Percentiles rank a stretch among this genome's conserved stretches.
Conservation (phyloP, 2,329 filamentous ascomycete genomes). For the Trichoderma atrobrunneum region DNA sequence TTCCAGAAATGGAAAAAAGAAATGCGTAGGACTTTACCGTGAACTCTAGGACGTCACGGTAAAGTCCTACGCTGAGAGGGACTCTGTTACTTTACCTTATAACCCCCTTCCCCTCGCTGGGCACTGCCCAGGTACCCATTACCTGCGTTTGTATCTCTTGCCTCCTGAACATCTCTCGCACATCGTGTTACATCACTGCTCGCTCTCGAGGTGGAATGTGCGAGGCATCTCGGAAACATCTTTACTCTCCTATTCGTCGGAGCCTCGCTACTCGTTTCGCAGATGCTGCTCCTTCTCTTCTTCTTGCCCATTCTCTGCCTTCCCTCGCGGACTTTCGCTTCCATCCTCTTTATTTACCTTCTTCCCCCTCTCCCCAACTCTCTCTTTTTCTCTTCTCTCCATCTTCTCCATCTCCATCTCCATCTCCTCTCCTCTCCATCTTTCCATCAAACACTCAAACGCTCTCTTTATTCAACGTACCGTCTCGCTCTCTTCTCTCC, state of each 20-base stretch:
- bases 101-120: neutral
- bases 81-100: neutral
- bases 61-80: neutral
- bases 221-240: neutral
- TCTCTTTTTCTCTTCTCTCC: neutral
- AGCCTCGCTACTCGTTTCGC: neutral
- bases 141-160: neutral
- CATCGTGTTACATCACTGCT: neutral
- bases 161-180: neutral
- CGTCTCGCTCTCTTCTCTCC: neutral
- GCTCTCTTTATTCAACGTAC: neutral
- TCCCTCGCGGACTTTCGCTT: neutral
- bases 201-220: neutral
- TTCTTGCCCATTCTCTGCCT: neutral
- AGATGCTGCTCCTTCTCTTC: neutral
- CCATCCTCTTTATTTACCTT: too few species aligned
- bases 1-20: neutral
- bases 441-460: neutral
- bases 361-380: neutral
- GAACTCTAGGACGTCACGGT: neutral
- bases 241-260: neutral
- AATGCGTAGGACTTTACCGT: neutral
- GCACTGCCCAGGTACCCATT: neutral
- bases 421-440: neutral
- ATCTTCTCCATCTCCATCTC: neutral